A percentile compares a stretch with the other conserved stretches of the same genome.
These are phyloP conservation scores for Miscanthus lutarioriparius DNA, from an alignment of 176 grass and related monocot species.

Conservation along the genomic window DNA sequence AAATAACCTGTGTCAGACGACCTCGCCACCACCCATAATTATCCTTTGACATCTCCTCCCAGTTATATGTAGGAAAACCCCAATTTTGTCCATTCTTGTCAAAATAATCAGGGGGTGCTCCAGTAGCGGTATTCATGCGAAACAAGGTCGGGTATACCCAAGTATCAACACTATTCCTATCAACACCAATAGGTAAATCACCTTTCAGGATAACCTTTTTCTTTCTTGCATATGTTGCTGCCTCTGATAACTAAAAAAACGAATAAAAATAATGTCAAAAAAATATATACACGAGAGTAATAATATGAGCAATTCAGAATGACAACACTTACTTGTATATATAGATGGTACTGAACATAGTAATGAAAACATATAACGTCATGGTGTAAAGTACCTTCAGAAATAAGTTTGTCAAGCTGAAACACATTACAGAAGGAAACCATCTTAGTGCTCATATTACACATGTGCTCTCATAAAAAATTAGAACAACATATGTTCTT, in stretches of 20 bases:
- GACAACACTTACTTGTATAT: constrained; percentile 86
- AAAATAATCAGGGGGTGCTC: constrained; percentile 98
- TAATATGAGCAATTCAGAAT: constrained; percentile 7
- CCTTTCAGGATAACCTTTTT: constrained; percentile 97
- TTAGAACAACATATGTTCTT: constrained; percentile 19
- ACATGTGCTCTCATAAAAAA: constrained; percentile 27
- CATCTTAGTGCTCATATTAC: constrained; percentile 26
- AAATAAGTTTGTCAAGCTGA: constrained; percentile 89
- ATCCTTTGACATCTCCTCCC: constrained; percentile 99
- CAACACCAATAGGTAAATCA: constrained; percentile 99
- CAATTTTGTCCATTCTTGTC: constrained; percentile 99
- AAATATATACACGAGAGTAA: background rate
- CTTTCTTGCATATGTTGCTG: constrained; percentile 85
- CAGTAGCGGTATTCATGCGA: constrained; percentile 98
- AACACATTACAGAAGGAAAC: constrained; percentile 35
- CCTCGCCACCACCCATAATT: constrained; percentile 97
- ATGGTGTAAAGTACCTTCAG: constrained; percentile 73
- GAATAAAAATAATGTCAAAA: constrained; percentile 27
- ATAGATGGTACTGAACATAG: constrained; percentile 97
- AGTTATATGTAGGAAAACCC: constrained; percentile 99
- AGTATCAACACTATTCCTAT: constrained; percentile 99
- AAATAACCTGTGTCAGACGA: constrained; percentile 88
- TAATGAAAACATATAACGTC: constrained; percentile 94
- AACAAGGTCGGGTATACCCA: constrained; percentile 96
- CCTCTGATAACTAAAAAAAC: constrained; percentile 71